Percentiles rank a stretch among this genome's conserved stretches.
Evolutionary conservation across 106 monocot species (phyloP).

Genomic region (Dioscorea zingiberensis): DNA sequence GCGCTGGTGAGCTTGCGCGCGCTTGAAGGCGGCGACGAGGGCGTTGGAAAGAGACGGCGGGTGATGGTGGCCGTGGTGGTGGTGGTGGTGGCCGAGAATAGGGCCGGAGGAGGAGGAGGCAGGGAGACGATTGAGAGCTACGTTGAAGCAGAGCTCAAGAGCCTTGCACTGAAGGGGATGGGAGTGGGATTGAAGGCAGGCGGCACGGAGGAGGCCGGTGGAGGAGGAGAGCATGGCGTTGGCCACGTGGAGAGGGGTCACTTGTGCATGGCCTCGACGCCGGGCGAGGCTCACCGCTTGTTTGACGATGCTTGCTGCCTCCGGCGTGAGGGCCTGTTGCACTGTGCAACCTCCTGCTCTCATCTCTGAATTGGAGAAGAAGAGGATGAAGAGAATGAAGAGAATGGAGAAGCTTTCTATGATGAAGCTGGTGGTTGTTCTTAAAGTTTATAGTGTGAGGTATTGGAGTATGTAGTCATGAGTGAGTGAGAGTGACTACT

Average conservation of each 20-base stretch:
- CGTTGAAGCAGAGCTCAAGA: conserved; percentile 93
- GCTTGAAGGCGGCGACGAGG: conserved; percentile 95
- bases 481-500: too few species aligned
- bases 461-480: conserved; percentile 9
- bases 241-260: conserved; percentile 96
- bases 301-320: conserved; percentile 73
- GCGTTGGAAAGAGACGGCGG: conserved; percentile 79
- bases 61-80: conserved; percentile 33
- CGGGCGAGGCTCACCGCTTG: conserved; percentile 75
- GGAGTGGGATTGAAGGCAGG: conserved; percentile 80
- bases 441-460: conserved; percentile 44
- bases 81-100: conserved; percentile 17
- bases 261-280: conserved; percentile 89
- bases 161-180: conserved; percentile 95
- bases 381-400: not conserved
- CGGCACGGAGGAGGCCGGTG: conserved; percentile 61
- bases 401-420: not conserved
- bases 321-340: conserved; percentile 75
- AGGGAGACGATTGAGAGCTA: conserved; percentile 87
- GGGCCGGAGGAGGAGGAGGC: conserved; percentile 40
- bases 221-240: conserved; percentile 84
- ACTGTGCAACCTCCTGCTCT: conserved; percentile 90
- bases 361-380: conserved; percentile 25
- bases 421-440: conserved; percentile 36
- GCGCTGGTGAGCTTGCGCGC: conserved; percentile 93